Conservation (phyloP, 2,329 filamentous ascomycete species). For the Penicillium sp. region DNA sequence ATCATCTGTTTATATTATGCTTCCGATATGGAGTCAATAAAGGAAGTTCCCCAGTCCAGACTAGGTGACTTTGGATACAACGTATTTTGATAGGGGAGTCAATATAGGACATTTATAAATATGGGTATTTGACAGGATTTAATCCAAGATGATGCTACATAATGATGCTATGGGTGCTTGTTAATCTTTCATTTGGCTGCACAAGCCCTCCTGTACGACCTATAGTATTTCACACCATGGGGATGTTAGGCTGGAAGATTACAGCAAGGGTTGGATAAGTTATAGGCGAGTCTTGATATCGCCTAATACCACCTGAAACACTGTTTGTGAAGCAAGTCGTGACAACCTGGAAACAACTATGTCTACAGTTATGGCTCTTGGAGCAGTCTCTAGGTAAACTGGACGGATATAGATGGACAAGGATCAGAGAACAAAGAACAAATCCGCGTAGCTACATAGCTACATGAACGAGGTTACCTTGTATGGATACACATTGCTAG, state of each 20-base stretch:
- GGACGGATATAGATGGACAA: background rate
- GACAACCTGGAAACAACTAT: background rate
- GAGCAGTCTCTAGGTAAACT: no score
- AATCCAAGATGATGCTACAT: background rate
- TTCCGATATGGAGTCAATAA: background rate
- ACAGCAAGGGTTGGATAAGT: background rate
- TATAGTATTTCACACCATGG: background rate
- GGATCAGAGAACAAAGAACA: background rate
- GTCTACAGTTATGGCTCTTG: no score
- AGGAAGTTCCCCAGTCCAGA: background rate
- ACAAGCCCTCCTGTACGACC: background rate
- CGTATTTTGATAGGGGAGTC: background rate
- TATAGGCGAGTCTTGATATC: background rate
- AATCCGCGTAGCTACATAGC: background rate
- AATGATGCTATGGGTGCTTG: background rate
- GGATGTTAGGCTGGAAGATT: background rate
- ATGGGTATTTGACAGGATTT: no score
- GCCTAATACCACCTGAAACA: background rate
- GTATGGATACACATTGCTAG: background rate
- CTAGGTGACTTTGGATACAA: background rate
- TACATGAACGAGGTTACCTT: background rate
- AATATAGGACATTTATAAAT: background rate
- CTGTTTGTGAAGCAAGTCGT: background rate
- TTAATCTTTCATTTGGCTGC: background rate
- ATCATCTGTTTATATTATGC: background rate